Evolutionary conservation across 179 eudicot genomes (phyloP).

Genomic region (Gypsophila paniculata): DNA sequence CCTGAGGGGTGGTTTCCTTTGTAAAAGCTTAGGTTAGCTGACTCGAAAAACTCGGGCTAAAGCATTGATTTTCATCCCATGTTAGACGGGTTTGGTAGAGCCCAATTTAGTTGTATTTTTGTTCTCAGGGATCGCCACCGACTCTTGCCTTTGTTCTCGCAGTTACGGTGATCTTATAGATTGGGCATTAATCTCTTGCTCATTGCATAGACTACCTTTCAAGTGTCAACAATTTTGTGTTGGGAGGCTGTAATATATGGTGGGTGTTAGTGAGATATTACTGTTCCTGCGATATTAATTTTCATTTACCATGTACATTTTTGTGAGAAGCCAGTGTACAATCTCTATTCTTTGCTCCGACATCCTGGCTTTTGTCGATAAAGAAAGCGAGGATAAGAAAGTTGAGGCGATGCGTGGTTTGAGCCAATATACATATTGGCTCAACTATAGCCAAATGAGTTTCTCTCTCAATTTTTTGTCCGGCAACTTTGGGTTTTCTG

Average conservation of each 20-base stretch:
- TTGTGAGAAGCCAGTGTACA: too few relatives aligned
- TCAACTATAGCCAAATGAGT: too few relatives aligned
- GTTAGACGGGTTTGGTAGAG: constrained; percentile 20
- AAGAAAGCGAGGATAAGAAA: too few relatives aligned
- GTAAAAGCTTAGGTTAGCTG: constrained; percentile 11
- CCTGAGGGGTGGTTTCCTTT: constrained; percentile 6
- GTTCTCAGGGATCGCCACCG: constrained; percentile 4
- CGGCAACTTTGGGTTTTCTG: too few relatives aligned
- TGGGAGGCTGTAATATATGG: constrained; percentile 22
- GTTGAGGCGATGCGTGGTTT: too few relatives aligned
- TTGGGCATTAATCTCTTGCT: constrained; percentile 9
- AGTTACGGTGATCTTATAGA: constrained; percentile 7
- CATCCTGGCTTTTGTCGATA: too few relatives aligned
- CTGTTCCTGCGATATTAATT: background rate
- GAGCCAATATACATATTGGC: too few relatives aligned
- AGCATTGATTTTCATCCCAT: constrained; percentile 24
- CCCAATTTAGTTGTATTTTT: constrained; percentile 17
- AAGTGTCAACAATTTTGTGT: constrained; percentile 16
- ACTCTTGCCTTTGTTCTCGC: background rate
- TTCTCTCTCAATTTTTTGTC: too few relatives aligned
- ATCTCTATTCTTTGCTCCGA: too few relatives aligned
- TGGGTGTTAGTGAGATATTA: constrained; percentile 11
- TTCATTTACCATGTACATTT: background rate
- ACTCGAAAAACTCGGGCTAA: constrained; percentile 12
- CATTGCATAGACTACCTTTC: constrained; percentile 15